phyloP scores from a whole-genome alignment of 164 flowering plant species.

The Protea cynaroides region DNA sequence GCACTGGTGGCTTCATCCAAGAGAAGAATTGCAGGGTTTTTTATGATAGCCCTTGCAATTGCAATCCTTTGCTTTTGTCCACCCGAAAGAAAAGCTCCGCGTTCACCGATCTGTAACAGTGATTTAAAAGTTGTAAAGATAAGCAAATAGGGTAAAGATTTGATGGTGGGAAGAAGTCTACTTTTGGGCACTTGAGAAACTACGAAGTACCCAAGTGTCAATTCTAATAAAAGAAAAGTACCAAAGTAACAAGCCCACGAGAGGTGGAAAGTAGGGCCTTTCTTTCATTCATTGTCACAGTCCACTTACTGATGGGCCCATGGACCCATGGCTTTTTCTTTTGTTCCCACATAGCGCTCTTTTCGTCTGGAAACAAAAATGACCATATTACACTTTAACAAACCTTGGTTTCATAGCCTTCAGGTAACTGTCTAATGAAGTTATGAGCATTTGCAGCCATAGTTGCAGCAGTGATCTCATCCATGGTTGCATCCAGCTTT shows the following conservation, averaged over 20 bases:
- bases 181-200: too few species aligned
- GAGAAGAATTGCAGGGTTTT: conserved; percentile 71
- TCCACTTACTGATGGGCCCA: too few species aligned
- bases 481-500: conserved; percentile 74
- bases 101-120: conserved; percentile 54
- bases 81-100: conserved; percentile 78
- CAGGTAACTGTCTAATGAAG: conserved; percentile 81
- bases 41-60: conserved; percentile 80
- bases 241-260: too few species aligned
- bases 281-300: too few species aligned
- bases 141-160: too few species aligned
- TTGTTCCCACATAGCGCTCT: too few species aligned
- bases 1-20: conserved; percentile 98
- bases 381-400: not conserved
- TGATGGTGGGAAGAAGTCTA: too few species aligned
- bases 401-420: conserved; percentile 92
- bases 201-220: too few species aligned
- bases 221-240: too few species aligned
- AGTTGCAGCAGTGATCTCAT: conserved; percentile 69
- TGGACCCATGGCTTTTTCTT: too few species aligned
- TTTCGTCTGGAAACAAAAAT: too few species aligned
- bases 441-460: conserved; percentile 91
- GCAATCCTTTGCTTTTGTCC: conserved; percentile 95
- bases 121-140: not conserved
- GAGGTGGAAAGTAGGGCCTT: too few species aligned